phyloP scores from a whole-genome alignment of 2,329 filamentous ascomycete species.

The Talaromyces atroroseus region DNA sequence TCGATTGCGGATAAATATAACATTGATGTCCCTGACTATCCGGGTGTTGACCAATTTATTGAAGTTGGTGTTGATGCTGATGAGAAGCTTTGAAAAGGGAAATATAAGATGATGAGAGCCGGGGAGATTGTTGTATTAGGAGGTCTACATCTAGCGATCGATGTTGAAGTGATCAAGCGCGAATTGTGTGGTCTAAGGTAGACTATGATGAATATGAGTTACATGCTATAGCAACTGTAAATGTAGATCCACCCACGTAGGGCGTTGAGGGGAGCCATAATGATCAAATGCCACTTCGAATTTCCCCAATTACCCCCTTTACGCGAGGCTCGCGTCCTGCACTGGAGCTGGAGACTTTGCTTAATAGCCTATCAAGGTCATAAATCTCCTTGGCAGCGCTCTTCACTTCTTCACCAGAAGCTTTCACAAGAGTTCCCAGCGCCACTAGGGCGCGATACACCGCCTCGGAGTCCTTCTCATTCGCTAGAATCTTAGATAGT shows the following conservation, averaged over 20 bases:
- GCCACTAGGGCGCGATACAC: slow-evolving; percentile 78
- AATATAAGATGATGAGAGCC: background rate
- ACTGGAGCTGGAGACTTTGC: slow-evolving; percentile 43
- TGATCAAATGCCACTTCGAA: slow-evolving; percentile 40
- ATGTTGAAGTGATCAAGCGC: background rate
- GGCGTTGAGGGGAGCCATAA: background rate
- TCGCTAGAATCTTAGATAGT: slow-evolving; percentile 57
- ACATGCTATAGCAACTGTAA: background rate
- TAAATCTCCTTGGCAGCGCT: slow-evolving; percentile 54
- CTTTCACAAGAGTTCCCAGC: slow-evolving; percentile 66
- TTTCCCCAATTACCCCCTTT: slow-evolving; percentile 56
- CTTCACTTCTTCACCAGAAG: slow-evolving; percentile 55
- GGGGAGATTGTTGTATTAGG: background rate
- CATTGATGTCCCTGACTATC: slow-evolving; percentile 74
- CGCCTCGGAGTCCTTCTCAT: slow-evolving; percentile 72
- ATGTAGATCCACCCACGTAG: background rate
- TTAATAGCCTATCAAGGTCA: slow-evolving; percentile 45
- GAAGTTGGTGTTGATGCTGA: slow-evolving; percentile 55
- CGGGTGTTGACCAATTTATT: slow-evolving; percentile 81
- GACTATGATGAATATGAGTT: background rate
- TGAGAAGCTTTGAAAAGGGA: slow-evolving; percentile 25
- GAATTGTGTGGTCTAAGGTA: background rate
- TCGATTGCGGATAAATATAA: slow-evolving; percentile 78
- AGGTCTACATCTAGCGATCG: background rate
- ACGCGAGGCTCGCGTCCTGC: slow-evolving; percentile 56